Conservation (phyloP, 768 basidiomycete species). For the Macrocybe gigantea region DNA sequence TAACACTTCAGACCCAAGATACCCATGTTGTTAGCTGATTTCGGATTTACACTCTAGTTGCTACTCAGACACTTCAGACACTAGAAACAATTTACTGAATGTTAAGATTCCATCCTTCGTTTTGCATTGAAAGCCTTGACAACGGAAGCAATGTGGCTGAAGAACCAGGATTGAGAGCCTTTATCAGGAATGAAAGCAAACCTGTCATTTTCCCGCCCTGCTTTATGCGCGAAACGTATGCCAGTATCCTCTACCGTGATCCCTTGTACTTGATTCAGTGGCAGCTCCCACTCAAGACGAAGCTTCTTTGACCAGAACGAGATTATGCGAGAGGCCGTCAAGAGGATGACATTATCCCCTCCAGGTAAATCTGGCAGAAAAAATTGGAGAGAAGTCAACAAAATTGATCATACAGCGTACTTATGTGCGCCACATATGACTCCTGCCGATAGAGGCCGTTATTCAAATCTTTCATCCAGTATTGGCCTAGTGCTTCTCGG, state of each 20-base stretch:
- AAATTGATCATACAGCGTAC: slow-evolving; percentile 34
- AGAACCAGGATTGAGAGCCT: slow-evolving; percentile 74
- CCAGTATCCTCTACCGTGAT: slow-evolving; percentile 89
- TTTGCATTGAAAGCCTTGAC: slow-evolving; percentile 73
- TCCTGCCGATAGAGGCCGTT: slow-evolving; percentile 83
- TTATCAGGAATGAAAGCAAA: slow-evolving; percentile 77
- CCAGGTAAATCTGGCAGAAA: slow-evolving; percentile 57
- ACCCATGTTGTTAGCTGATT: no score
- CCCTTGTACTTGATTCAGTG: slow-evolving; percentile 80
- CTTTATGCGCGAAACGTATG: slow-evolving; percentile 80
- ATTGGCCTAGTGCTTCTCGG: slow-evolving; percentile 90
- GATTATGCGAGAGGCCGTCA: slow-evolving; percentile 76
- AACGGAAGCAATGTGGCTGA: slow-evolving; percentile 66
- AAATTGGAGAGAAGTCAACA: slow-evolving; percentile 1
- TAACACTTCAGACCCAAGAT: no score
- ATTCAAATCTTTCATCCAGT: slow-evolving; percentile 94
- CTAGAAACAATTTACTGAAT: slow-evolving; percentile 3
- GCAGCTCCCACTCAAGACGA: slow-evolving; percentile 86
- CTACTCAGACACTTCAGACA: no score
- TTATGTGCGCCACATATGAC: slow-evolving; percentile 87
- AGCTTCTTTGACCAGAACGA: slow-evolving; percentile 85
- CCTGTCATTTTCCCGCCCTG: slow-evolving; percentile 67
- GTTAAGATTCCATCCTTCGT: slow-evolving; percentile 58
- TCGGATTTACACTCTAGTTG: no score
- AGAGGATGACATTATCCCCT: slow-evolving; percentile 71